Evolutionary conservation across 352 stramenopile species (phyloP), one percentile per base, ranked within the genome.

Genomic region (Globisporangium yorkense): DNA sequence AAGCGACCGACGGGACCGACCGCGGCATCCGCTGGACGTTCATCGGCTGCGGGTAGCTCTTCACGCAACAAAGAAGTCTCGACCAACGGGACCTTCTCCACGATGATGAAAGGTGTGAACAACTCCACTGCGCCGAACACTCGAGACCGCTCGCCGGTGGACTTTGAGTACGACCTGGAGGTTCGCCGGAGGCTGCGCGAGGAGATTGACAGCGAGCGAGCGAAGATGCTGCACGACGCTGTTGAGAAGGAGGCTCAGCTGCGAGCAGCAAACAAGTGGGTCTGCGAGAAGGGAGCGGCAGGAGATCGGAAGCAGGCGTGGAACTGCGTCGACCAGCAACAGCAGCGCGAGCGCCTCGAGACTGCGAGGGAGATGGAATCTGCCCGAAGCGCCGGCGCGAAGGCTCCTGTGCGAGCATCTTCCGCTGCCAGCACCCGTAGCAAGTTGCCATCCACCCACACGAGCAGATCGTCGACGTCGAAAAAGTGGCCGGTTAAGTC

Each of bases 131-230:
- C 51, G 29, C 0, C 10, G 1, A 40, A 33, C 35, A 6, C 24
- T 9, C 67, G 21, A 18, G 27, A 45, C 57, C 52, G 33, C 6
- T 51, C 74, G 20, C 51, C 62, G 0, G 54, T 89, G 3, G 82
- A 92, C 54, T 92, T 87, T 65, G 76, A 89, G 4, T 92, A 92
- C 63, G 80, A 92, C 61, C 53, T 89, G 29, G 55, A 65, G 43
- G 61, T 78, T 15, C 70, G 82, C 29, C 72, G 78, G 33, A 61
- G 62, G 50, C 62, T 92, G 31, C 74, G 83, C 5, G 67, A 84
- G n/a, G 62, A 75, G 51, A 65, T 90, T 45, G 83, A 92, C 49
- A 57, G 46, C 21, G 75, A 87, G 27, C 80, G 83, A 6, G 21
- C 40, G 1, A 59, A 73, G 6, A 37, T 78, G 3, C 61, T 74